These are phyloP conservation scores for Rosa chinensis DNA, from an alignment of 306 rosid genomes.

Conservation along the genomic window DNA sequence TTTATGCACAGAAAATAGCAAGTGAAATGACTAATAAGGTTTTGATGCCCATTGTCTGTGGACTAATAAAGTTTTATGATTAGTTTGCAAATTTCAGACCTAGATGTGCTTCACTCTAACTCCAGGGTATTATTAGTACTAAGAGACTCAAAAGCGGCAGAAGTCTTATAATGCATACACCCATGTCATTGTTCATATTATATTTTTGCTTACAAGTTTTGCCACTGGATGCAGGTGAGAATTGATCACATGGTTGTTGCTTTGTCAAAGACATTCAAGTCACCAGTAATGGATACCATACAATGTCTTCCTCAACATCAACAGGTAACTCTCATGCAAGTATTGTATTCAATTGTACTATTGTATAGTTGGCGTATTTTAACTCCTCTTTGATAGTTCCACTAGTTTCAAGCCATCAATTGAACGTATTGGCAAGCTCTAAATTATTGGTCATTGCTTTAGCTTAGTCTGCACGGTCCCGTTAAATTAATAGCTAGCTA, in stretches of 20 bases:
- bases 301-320: slow-evolving; percentile 96
- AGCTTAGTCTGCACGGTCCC: no score
- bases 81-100: not conserved
- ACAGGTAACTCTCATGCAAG: slow-evolving; percentile 60
- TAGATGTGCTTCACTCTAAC: not conserved
- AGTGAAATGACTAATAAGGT: no score
- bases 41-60: no score
- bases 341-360: not conserved
- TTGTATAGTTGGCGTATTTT: not conserved
- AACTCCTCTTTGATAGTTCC: not conserved
- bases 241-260: slow-evolving; percentile 83
- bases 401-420: no score
- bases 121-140: not conserved
- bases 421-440: no score
- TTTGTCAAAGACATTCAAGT: slow-evolving; percentile 78
- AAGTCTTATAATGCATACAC: not conserved
- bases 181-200: not conserved
- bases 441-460: no score
- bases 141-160: not conserved
- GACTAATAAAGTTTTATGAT: not conserved
- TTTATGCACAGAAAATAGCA: no score
- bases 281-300: slow-evolving; percentile 81
- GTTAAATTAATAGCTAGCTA: no score
- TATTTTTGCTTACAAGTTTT: slow-evolving; percentile 7
- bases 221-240: slow-evolving; percentile 62